A percentile compares a stretch with the other conserved stretches of the same genome.
Conservation (phyloP, 2,329 filamentous ascomycete genomes). For the Myriosclerotinia duriaeana region DNA sequence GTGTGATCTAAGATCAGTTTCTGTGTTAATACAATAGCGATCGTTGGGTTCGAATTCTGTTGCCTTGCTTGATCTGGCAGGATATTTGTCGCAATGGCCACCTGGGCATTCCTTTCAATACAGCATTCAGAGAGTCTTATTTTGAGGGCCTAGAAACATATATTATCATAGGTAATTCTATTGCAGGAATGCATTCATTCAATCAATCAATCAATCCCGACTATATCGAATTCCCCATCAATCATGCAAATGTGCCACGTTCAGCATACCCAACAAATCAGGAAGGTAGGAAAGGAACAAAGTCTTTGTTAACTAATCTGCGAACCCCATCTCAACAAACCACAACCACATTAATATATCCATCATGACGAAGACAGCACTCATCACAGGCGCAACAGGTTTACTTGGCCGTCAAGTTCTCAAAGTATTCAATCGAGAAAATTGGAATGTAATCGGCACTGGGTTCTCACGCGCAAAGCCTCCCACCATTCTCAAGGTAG, state of each 20-base stretch:
- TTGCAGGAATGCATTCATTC: neutral
- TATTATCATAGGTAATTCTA: neutral
- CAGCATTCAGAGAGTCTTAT: too few species aligned
- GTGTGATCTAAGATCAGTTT: too few species aligned
- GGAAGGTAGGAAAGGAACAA: neutral
- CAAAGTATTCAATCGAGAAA: slow-evolving; percentile 63
- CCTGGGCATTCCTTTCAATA: too few species aligned
- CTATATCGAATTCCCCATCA: neutral
- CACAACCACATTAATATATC: neutral
- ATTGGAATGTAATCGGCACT: slow-evolving; percentile 71
- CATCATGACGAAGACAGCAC: slow-evolving; percentile 51
- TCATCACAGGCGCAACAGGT: slow-evolving; percentile 83
- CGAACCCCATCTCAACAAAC: neutral
- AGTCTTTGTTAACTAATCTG: neutral
- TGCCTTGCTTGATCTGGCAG: too few species aligned
- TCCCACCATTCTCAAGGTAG: slow-evolving; percentile 55
- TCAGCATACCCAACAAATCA: slow-evolving; percentile 4
- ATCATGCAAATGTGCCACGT: neutral
- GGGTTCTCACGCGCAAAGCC: slow-evolving; percentile 74
- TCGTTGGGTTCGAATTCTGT: too few species aligned
- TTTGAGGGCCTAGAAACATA: too few species aligned
- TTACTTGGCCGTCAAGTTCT: slow-evolving; percentile 78
- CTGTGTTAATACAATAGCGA: too few species aligned
- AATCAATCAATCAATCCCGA: neutral
- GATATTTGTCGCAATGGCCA: too few species aligned